These are phyloP conservation scores for Vitellaria paradoxa DNA, from an alignment of 179 eudicot species.

Conservation along the genomic window DNA sequence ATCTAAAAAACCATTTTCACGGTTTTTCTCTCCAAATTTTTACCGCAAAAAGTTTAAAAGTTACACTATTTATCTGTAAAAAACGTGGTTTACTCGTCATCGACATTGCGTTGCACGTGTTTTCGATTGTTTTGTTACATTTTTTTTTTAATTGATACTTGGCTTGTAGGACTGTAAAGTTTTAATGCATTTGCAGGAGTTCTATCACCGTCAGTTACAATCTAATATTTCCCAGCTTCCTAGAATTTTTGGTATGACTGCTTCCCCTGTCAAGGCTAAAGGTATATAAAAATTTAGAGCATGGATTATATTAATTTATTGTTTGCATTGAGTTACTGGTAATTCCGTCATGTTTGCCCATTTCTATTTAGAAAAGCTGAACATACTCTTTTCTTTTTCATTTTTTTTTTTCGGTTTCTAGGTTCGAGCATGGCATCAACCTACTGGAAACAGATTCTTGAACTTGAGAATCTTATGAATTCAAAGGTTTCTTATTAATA, in stretches of 20 bases:
- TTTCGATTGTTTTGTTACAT: too few species aligned
- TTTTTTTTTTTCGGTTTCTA: slow-evolving; percentile 22
- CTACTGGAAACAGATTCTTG: slow-evolving; percentile 64
- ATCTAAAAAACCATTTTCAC: too few species aligned
- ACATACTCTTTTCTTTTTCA: not conserved
- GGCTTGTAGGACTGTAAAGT: not conserved
- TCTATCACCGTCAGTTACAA: slow-evolving; percentile 53
- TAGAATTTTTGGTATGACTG: slow-evolving; percentile 95
- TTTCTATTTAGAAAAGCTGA: not conserved
- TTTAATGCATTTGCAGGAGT: slow-evolving; percentile 51
- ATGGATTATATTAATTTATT: not conserved
- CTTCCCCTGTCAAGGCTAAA: slow-evolving; percentile 83
- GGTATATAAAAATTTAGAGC: slow-evolving; percentile 31
- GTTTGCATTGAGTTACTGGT: not conserved
- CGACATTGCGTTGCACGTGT: too few species aligned
- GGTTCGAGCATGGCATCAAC: slow-evolving; percentile 34
- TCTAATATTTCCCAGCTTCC: slow-evolving; percentile 49
- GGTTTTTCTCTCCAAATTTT: too few species aligned
- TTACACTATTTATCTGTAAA: too few species aligned
- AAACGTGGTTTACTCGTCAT: too few species aligned
- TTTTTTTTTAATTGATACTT: too few species aligned
- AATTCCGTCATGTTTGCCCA: not conserved
- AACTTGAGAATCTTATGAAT: slow-evolving; percentile 77
- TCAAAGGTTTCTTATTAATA: slow-evolving; percentile 64
- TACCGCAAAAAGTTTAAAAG: too few species aligned